Evolutionary conservation across 345 rosid species (phyloP).

Genomic region (Camelina hispida): DNA sequence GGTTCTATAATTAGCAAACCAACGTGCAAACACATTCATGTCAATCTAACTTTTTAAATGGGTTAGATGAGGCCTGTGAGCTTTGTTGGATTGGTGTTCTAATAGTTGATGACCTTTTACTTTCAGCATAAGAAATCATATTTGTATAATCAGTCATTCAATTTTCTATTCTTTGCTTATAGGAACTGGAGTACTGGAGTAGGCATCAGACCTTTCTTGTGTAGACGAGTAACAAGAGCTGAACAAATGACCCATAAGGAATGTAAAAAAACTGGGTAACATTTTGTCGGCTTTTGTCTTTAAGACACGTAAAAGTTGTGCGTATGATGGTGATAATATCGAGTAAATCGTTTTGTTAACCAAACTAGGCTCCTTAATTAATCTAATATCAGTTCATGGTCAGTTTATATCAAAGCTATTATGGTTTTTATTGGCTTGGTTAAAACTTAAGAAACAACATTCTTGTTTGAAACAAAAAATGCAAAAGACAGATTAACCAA

Average conservation of each 20-base stretch:
- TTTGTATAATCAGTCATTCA: neutral
- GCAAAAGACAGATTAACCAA: neutral
- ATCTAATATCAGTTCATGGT: neutral
- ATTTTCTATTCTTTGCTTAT: slow-evolving; percentile 1
- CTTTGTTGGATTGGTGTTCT: slow-evolving; percentile 4
- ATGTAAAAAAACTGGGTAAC: slow-evolving; percentile 17
- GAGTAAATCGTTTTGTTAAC: neutral
- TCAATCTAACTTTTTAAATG: neutral
- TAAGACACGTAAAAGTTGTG: neutral
- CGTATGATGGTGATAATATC: neutral
- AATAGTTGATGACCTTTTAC: slow-evolving; percentile 1
- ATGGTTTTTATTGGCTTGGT: neutral
- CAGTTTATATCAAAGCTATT: neutral
- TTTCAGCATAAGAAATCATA: neutral
- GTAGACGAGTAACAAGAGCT: slow-evolving; percentile 13
- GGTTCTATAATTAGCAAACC: neutral
- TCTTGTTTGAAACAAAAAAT: neutral
- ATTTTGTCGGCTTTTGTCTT: slow-evolving; percentile 11
- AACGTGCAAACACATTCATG: neutral
- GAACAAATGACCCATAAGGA: slow-evolving; percentile 3
- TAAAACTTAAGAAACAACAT: slow-evolving; percentile 12
- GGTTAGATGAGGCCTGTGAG: slow-evolving; percentile 4
- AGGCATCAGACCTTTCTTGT: slow-evolving; percentile 3
- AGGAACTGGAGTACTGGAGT: slow-evolving; percentile 29
- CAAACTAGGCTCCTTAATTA: slow-evolving; percentile 1